phyloP scores from a whole-genome alignment of 2,329 filamentous ascomycete genomes.

The Capronia coronata region DNA sequence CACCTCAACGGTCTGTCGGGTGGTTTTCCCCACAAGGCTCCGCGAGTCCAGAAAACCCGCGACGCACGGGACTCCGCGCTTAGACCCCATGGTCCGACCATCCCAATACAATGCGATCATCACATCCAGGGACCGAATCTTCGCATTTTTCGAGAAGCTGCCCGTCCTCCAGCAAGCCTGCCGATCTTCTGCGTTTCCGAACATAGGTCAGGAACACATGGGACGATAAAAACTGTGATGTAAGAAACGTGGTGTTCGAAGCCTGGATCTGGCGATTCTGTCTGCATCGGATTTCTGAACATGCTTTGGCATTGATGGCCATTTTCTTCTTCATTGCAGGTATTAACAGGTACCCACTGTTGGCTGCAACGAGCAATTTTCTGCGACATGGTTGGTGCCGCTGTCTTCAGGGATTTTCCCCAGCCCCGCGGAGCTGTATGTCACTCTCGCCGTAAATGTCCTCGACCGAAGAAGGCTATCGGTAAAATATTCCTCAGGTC shows the following conservation, averaged over 20 bases:
- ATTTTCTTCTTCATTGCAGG: not conserved
- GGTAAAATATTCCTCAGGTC: not conserved
- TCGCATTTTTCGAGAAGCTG: not conserved
- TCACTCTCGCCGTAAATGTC: not conserved
- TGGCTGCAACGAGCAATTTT: no score
- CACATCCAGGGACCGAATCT: not conserved
- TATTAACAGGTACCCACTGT: no score
- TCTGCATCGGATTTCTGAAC: not conserved
- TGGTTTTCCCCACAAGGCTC: not conserved
- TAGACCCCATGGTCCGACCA: not conserved
- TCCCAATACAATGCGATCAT: not conserved
- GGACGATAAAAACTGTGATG: not conserved
- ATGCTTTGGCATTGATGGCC: not conserved
- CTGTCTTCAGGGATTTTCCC: no score
- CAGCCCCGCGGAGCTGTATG: not conserved
- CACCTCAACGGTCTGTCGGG: not conserved
- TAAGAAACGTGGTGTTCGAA: not conserved
- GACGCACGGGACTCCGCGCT: not conserved
- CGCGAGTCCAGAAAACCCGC: not conserved
- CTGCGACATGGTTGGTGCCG: no score
- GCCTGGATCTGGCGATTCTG: not conserved
- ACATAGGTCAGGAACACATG: not conserved
- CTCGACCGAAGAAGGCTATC: not conserved
- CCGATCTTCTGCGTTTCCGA: not conserved
- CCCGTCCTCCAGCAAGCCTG: not conserved